Conservation (phyloP, 225 moss, liverwort and hornwort genomes). For the Marchantia polymorpha region DNA sequence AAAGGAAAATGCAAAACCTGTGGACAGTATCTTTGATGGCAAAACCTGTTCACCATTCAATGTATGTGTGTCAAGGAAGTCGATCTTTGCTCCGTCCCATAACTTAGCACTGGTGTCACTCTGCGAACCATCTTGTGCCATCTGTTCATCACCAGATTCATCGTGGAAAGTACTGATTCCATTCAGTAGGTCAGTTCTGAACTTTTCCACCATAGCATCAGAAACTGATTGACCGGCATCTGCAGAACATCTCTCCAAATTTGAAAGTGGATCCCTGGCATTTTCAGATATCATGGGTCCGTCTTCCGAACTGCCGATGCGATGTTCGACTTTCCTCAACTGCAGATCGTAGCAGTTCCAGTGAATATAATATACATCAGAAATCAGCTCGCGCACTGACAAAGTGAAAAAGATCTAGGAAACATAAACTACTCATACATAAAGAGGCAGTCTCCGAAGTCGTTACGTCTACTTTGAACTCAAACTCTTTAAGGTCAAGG, state of each 20-base stretch:
- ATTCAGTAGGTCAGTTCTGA: conserved; percentile 7
- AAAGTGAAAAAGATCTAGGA: background rate
- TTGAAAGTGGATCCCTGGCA: background rate
- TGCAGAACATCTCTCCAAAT: background rate
- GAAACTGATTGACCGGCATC: conserved; percentile 5
- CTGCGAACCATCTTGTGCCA: conserved; percentile 10
- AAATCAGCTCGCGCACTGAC: background rate
- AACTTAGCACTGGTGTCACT: conserved; percentile 18
- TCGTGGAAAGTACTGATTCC: background rate
- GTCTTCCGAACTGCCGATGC: background rate
- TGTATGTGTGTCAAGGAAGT: conserved; percentile 1
- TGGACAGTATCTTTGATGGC: background rate
- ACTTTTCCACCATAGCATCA: conserved; percentile 11
- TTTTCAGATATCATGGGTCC: background rate
- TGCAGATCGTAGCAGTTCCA: background rate
- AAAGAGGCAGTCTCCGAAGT: too few species aligned
- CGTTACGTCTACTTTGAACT: too few species aligned
- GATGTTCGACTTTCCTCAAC: background rate
- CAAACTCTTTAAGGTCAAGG: background rate
- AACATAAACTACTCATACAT: too few species aligned
- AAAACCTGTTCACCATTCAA: conserved; percentile 11
- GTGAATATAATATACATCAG: background rate
- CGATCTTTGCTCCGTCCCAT: conserved; percentile 10
- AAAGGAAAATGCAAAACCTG: background rate
- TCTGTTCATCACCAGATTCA: conserved; percentile 20